Evolutionary conservation across 805 yeast genomes (phyloP), one percentile per base, ranked within the genome.

Genomic region (Kluyveromyces nonfermentans): DNA sequence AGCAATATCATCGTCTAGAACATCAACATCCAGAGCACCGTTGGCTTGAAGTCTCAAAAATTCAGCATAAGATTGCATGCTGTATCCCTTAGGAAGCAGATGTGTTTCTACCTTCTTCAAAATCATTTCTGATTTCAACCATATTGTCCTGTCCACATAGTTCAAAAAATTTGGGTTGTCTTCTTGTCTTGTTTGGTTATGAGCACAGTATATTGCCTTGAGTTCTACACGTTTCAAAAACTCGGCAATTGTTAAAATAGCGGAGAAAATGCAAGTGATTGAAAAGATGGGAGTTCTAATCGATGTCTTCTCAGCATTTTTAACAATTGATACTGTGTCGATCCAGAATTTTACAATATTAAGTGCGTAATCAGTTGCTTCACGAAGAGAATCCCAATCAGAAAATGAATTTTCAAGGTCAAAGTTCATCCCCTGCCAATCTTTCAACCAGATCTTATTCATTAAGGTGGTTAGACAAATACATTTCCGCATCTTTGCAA

Each of bases 261-360:
- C 68, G 1, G 82, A 74, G 54, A 81, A 81, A 21, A 82, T 72
- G 56, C 87, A 80, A 1, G 87, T 78, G 25, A 82, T 72, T 54
- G 84, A 80, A 59, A 81, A 82, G 21, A 82, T 82, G 1, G 93
- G 93, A 0, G 90, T 82, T 50, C 87, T 68, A 28, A 82, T 71
- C 1, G 85, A 77, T 0, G 84, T 77, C 56, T 77, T 75, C 49
- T 77, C 80, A 1, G 83, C 79, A 57, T 81, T 82, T 42, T 75
- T 74, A 22, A 73, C 74, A 40, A 78, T 75, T 2, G 82, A 73
- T n/a, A 81, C 78, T 40, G 81, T 77, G 49, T 78, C 82, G 39
- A 77, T 76, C 94, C 93, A 84, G 34, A 82, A 64, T 46, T 78
- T 74, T 43, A 84, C 67, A 22, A 82, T 74, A 47, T 73, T 79